Evolutionary conservation across 2,329 filamentous ascomycete genomes (phyloP), one percentile per base, ranked within the genome.

Genomic region (Botryotinia globosa): DNA sequence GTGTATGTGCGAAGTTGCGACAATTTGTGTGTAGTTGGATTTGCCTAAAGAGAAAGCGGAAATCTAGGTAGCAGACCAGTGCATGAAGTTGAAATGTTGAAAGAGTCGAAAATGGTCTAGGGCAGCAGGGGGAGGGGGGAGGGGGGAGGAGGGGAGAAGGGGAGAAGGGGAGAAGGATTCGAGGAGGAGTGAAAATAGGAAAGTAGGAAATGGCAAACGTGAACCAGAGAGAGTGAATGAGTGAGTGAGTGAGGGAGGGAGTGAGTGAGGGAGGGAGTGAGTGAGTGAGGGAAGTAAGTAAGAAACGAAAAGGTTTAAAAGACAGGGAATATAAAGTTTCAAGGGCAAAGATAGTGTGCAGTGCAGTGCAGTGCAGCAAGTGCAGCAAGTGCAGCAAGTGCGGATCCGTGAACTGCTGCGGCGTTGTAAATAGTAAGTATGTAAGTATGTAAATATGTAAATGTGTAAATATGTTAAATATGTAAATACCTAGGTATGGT

Each of bases 31-130:
- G 25, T 42, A 54, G 64, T 67, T 67, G 64, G 34, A 67, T 67
- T 67, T 67, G 64, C 48, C 64, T 39, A 37, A 42, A 67, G 14
- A 29, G 37, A 14, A 56, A 42, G 2, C 34, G 14, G 45, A n/a
- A 39, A 71, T 71, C 59, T 65, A 71, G 69, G 69, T 64, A 64
- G 56, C 59, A 65, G 48, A 71, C 69, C 69, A 71, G 69, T 71
- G 69, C 69, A 64, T 69, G 54, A 59, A 18, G 9, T 34, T 25
- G n/a, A 68, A 32, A 18, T 44, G 32, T 68, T 16, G 51, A 6
- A 58, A 58, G 32, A 14, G 18, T 25, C n/a, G 48, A 58, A 68
- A 44, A 61, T 22, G 39, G 51, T n/a, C 14, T 18, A 34, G 39
- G 51, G 10, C 51, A 29, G 25, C 48, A n/a, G 48, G 12, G 29